phyloP scores from a whole-genome alignment of 495 filamentous ascomycete genomes.

The Amniculicola lignicola region DNA sequence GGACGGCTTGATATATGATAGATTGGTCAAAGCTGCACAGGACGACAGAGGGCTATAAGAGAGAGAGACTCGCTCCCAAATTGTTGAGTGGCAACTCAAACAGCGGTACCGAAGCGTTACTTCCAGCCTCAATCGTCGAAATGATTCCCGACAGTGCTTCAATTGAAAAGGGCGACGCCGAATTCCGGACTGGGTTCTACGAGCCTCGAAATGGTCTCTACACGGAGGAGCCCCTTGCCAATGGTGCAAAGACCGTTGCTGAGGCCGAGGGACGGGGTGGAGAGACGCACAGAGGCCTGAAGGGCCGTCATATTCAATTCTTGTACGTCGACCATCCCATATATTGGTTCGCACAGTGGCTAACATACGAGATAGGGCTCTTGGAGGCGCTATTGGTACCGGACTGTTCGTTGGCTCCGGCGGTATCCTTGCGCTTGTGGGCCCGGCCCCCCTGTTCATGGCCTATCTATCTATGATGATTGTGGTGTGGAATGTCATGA shows the following conservation, averaged over 20 bases:
- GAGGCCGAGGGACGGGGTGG: constrained; percentile 14
- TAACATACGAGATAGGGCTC: constrained; percentile 22
- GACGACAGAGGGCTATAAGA: neutral
- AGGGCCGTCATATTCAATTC: constrained; percentile 41
- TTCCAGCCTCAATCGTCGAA: neutral
- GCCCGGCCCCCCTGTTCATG: constrained; percentile 39
- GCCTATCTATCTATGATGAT: constrained; percentile 38
- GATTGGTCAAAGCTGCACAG: too few relatives aligned
- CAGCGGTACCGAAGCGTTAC: too few relatives aligned
- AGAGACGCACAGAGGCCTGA: constrained; percentile 34
- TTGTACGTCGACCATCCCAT: constrained; percentile 19
- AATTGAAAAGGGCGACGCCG: constrained; percentile 15
- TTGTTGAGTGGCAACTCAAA: too few relatives aligned
- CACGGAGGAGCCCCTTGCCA: neutral
- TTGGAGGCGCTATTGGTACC: constrained; percentile 38
- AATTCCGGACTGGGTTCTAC: too few relatives aligned
- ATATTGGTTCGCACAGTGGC: neutral
- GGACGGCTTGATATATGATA: too few relatives aligned
- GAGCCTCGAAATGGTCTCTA: too few relatives aligned
- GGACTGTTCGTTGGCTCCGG: constrained; percentile 31
- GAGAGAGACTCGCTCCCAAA: neutral
- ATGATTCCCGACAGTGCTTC: constrained; percentile 11
- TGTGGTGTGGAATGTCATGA: constrained; percentile 39
- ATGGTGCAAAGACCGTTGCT: constrained; percentile 14
- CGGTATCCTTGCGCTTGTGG: constrained; percentile 33